Percentiles rank a stretch among this genome's conserved stretches.
These are phyloP conservation scores for Neurospora africana DNA, from an alignment of 495 filamentous ascomycete species.

Conservation along the genomic window DNA sequence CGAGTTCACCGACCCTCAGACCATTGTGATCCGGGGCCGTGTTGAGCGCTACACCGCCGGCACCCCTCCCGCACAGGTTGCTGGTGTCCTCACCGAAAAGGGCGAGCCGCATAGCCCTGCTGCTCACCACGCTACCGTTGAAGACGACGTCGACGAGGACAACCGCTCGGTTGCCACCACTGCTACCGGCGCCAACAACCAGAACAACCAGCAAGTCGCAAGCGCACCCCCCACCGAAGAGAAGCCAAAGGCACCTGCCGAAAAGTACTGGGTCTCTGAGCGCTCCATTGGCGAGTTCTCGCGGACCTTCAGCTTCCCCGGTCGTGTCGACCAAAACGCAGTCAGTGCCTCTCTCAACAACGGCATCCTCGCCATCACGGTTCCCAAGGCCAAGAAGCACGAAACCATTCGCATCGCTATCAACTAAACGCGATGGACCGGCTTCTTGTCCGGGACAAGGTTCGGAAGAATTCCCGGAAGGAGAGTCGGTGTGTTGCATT, in stretches of 20 bases:
- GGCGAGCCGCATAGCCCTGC: conserved; percentile 30
- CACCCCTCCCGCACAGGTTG: conserved; percentile 23
- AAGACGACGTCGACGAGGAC: conserved; percentile 18
- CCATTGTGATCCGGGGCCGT: conserved; percentile 61
- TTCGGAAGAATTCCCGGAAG: background rate
- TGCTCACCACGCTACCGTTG: conserved; percentile 20
- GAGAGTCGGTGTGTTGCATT: background rate
- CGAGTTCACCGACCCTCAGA: conserved; percentile 74
- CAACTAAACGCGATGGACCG: conserved; percentile 1
- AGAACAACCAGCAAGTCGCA: conserved; percentile 13
- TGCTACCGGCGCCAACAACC: conserved; percentile 12
- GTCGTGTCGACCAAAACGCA: conserved; percentile 60
- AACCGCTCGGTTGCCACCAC: conserved; percentile 1
- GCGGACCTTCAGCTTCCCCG: conserved; percentile 68
- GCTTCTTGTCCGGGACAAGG: background rate
- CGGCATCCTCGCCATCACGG: conserved; percentile 53
- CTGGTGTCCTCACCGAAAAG: background rate
- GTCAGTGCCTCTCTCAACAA: conserved; percentile 57
- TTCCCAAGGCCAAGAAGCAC: conserved; percentile 61
- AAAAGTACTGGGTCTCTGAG: conserved; percentile 73
- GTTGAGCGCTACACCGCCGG: conserved; percentile 47
- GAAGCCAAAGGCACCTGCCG: conserved; percentile 24
- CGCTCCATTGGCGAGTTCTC: conserved; percentile 71
- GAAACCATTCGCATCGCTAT: conserved; percentile 13
- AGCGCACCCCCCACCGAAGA: conserved; percentile 2